These are phyloP conservation scores for Fusarium papillatum DNA, from an alignment of 2,329 filamentous ascomycete species.

Conservation along the genomic window DNA sequence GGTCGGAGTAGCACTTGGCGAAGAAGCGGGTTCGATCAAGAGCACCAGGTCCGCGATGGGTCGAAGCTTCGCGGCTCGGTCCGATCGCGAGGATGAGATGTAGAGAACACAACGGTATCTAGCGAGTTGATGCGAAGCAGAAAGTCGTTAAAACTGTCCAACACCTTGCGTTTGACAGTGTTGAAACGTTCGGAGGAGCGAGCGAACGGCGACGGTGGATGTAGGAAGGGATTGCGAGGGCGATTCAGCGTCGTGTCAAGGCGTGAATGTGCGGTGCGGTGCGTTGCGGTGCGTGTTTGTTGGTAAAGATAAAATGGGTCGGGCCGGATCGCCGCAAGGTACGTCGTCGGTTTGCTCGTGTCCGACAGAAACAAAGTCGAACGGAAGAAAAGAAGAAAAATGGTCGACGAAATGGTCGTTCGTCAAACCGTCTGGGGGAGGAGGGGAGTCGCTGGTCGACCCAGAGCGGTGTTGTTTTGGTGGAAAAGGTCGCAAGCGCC, in stretches of 20 bases:
- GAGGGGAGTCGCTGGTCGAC: conserved; percentile 35
- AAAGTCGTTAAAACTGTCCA: conserved; percentile 33
- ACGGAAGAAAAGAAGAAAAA: conserved; percentile 1
- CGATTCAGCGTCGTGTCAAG: conserved; percentile 39
- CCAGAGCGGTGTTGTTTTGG: conserved; percentile 46
- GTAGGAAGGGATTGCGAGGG: conserved; percentile 6
- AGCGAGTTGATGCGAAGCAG: conserved; percentile 21
- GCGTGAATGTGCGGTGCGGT: neutral
- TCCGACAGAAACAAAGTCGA: conserved; percentile 7
- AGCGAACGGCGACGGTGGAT: conserved; percentile 10
- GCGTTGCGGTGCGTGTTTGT: neutral
- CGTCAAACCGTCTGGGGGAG: conserved; percentile 19
- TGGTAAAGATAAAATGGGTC: conserved; percentile 9
- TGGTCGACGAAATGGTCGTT: conserved; percentile 26
- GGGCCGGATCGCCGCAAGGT: conserved; percentile 1
- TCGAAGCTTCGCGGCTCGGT: conserved; percentile 17
- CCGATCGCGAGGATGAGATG: conserved; percentile 15
- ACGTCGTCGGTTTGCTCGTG: conserved; percentile 18
- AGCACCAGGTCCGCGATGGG: conserved; percentile 24
- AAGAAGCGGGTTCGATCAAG: conserved; percentile 9
- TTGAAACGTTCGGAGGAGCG: conserved; percentile 19
- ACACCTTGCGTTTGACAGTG: conserved; percentile 18
- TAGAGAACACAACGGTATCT: conserved; percentile 15
- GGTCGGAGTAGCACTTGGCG: conserved; percentile 8
- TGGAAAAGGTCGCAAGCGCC: conserved; percentile 47